These are phyloP conservation scores for Serendipita indica DNA, from an alignment of 768 basidiomycete species.

Conservation along the genomic window DNA sequence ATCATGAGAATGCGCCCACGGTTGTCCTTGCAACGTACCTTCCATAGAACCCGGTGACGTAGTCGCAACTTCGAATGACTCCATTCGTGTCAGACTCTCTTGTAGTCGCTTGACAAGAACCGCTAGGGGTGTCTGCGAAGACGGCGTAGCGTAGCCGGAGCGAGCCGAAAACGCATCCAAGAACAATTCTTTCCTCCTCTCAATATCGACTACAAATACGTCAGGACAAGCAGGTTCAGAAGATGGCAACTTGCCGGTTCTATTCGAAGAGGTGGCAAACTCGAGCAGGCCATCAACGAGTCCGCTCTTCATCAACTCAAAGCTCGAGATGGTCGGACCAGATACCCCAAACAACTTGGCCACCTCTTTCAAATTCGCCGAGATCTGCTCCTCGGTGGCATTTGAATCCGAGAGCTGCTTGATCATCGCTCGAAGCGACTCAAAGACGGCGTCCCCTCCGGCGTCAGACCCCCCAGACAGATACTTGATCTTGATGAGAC, in stretches of 20 bases:
- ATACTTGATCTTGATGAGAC: slow-evolving; percentile 76
- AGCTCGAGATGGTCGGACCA: slow-evolving; percentile 65
- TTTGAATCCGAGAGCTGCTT: slow-evolving; percentile 40
- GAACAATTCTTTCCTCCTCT: slow-evolving; percentile 60
- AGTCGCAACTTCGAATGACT: slow-evolving; percentile 87
- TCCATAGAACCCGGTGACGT: slow-evolving; percentile 61
- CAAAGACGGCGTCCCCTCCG: slow-evolving; percentile 47
- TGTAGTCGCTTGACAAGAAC: slow-evolving; percentile 90
- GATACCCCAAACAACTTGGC: slow-evolving; percentile 59
- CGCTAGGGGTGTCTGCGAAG: slow-evolving; percentile 45
- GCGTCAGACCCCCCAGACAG: slow-evolving; percentile 27
- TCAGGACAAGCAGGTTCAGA: slow-evolving; percentile 11
- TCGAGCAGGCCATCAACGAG: slow-evolving; percentile 74
- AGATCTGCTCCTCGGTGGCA: slow-evolving; percentile 47
- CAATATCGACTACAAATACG: slow-evolving; percentile 37
- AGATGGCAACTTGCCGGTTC: slow-evolving; percentile 32
- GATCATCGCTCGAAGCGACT: slow-evolving; percentile 39
- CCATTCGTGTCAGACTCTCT: slow-evolving; percentile 89
- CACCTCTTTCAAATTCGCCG: slow-evolving; percentile 52
- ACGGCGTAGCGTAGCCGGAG: slow-evolving; percentile 25
- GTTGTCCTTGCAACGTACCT: slow-evolving; percentile 32
- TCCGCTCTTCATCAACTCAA: slow-evolving; percentile 88
- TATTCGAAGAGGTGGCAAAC: slow-evolving; percentile 57
- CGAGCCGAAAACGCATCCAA: slow-evolving; percentile 60
- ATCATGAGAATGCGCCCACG: not conserved